A percentile compares a stretch with the other conserved stretches of the same genome.
Conservation (phyloP, 176 grass and related monocot species). For the Chloris gayana region DNA sequence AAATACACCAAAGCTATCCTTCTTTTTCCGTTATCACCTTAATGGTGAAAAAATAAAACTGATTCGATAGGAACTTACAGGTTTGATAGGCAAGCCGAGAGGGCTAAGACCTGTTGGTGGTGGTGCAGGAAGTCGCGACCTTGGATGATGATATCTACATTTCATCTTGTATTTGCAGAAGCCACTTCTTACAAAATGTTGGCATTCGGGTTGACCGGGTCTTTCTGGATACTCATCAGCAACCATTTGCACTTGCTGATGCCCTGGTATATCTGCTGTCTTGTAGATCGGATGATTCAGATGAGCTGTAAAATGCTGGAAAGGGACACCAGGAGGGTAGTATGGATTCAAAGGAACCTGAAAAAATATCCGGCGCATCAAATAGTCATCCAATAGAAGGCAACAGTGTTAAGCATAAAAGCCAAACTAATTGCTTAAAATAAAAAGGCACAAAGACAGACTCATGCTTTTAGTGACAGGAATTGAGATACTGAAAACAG, state of each 20-base stretch:
- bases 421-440: too few species aligned
- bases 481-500: conserved; percentile 5
- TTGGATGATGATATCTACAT: conserved; percentile 90
- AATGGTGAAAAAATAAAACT: conserved; percentile 5
- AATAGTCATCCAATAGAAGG: conserved; percentile 21
- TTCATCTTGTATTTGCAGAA: conserved; percentile 76
- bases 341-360: conserved; percentile 73
- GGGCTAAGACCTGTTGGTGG: conserved; percentile 58
- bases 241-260: conserved; percentile 49
- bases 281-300: conserved; percentile 57
- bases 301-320: conserved; percentile 62
- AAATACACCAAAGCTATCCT: too few species aligned
- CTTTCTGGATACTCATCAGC: conserved; percentile 83
- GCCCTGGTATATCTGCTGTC: conserved; percentile 43
- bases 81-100: conserved; percentile 80
- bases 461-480: neutral
- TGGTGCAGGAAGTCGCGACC: conserved; percentile 26
- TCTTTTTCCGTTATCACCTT: neutral
- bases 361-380: conserved; percentile 31
- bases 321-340: conserved; percentile 47
- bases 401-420: conserved; percentile 6
- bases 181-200: conserved; percentile 80
- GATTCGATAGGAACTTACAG: conserved; percentile 51
- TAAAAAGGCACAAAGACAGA: neutral
- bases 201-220: conserved; percentile 83